Conservation (phyloP, 1,284 basidiomycete species). For the Thecaphora thlaspeos region DNA sequence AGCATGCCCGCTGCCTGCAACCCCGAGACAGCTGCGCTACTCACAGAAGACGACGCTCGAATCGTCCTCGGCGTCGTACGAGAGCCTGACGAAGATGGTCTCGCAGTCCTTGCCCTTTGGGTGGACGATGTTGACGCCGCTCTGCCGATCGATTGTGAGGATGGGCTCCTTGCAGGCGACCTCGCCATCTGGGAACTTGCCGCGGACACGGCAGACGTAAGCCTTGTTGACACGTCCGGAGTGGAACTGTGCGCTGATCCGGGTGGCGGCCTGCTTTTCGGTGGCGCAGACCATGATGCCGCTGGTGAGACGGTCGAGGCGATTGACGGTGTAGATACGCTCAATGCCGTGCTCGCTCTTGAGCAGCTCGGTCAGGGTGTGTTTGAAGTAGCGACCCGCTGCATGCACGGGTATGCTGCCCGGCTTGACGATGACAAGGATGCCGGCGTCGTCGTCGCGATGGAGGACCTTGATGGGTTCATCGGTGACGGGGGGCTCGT, state of each 20-base stretch:
- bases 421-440: constrained; percentile 73
- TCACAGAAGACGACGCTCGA: constrained; percentile 84
- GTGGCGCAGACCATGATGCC: constrained; percentile 94
- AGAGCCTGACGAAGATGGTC: constrained; percentile 82
- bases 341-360: constrained; percentile 78
- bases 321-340: constrained; percentile 85
- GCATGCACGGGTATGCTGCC: constrained; percentile 56
- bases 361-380: constrained; percentile 75
- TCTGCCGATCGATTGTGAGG: constrained; percentile 88
- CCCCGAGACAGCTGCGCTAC: not conserved
- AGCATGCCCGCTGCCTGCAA: no score
- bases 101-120: constrained; percentile 64
- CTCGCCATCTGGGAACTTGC: constrained; percentile 66
- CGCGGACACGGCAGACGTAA: constrained; percentile 41
- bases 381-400: constrained; percentile 46
- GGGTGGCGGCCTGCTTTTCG: constrained; percentile 69
- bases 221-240: constrained; percentile 70
- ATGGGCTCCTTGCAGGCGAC: constrained; percentile 81
- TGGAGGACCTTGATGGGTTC: constrained; percentile 78
- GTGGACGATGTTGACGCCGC: constrained; percentile 84
- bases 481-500: constrained; percentile 91
- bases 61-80: constrained; percentile 77
- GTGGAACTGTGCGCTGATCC: constrained; percentile 62
- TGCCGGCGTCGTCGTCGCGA: constrained; percentile 74
- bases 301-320: constrained; percentile 89